phyloP scores from a whole-genome alignment of 2,329 filamentous ascomycete species.

The Scolecobasidium constrictum region DNA sequence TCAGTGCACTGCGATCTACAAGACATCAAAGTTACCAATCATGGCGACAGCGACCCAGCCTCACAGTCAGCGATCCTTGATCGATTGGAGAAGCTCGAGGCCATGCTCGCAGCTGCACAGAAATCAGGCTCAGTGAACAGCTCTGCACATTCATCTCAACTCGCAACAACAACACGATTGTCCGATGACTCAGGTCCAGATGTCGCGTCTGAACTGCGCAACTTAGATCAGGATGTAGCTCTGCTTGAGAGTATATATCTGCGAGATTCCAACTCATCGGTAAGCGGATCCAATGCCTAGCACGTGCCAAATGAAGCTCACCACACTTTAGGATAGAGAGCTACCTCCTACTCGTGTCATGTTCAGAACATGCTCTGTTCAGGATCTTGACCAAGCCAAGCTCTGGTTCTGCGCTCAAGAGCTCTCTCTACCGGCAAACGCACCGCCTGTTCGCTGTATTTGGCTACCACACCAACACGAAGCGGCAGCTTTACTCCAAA shows the following conservation, averaged over 20 bases:
- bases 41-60: background rate
- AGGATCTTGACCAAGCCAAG: background rate
- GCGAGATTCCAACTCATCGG: conserved; percentile 8
- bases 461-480: conserved; percentile 26
- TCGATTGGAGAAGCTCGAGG: conserved; percentile 13
- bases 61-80: conserved; percentile 12
- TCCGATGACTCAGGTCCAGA: background rate
- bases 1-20: conserved; percentile 14
- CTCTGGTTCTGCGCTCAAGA: background rate
- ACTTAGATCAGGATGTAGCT: conserved; percentile 13
- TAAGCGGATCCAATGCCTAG: conserved; percentile 8
- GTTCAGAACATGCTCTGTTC: background rate
- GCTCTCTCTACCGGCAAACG: background rate
- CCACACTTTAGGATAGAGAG: background rate
- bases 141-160: background rate
- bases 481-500: conserved; percentile 21
- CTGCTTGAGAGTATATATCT: conserved; percentile 14
- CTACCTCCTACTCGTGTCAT: background rate
- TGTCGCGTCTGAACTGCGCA: background rate
- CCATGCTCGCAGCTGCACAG: conserved; percentile 11
- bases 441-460: conserved; percentile 15
- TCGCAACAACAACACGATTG: background rate
- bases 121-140: background rate
- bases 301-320: no score
- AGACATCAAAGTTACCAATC: background rate